Base-by-base conservation (phyloP, 345 rosid species). In the Euphorbia peplus region DNA sequence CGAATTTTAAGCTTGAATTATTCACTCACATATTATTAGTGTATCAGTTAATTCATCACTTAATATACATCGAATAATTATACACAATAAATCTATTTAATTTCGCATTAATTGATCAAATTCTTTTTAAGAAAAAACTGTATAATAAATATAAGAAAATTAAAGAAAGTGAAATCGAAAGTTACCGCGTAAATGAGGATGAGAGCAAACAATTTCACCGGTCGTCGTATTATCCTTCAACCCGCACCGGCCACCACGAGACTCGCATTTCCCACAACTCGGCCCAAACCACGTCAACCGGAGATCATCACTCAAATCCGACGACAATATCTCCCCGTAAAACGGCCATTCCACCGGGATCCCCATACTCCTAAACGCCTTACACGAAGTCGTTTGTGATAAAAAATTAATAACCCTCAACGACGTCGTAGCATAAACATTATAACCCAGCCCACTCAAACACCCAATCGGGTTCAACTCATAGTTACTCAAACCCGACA, bases 371-470 rank as follows among this genome's bases (percentile, higher is more conserved):
- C 73, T 69, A 77, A 79, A 62, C 0, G 52, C 5, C 21, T 51
- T 41, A 70, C 97, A 91, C 3, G 85, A 75, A 4, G 76, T 35
- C 42, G 4, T 0, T 8, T 14, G 22, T 35, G 59, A 29, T 75
- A 89, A 50, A 52, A 3, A 6, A 6, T 26, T 5, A 1, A 69
- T 16, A 21, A 75, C 63, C 21, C 53, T 50, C 5, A 63, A 52
- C 0, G 89, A 85, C 4, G 90, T 83, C 14, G 90, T 81, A 9
- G 97, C 96, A 42, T 85, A 87, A 65, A 89, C 85, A 12, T 82
- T 75, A 83, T 77, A 70, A 57, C 74, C 82, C 3, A 53, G 4
- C 11, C 64, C 67, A 68, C 90, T 87, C 28, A 86, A 75, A 76
- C 97, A 91, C 55, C 84, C 82, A 22, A 89, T 83, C 1, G 92